Evolutionary conservation across 176 grass and related monocot species (phyloP).

Genomic region (Rhynchospora pubera): DNA sequence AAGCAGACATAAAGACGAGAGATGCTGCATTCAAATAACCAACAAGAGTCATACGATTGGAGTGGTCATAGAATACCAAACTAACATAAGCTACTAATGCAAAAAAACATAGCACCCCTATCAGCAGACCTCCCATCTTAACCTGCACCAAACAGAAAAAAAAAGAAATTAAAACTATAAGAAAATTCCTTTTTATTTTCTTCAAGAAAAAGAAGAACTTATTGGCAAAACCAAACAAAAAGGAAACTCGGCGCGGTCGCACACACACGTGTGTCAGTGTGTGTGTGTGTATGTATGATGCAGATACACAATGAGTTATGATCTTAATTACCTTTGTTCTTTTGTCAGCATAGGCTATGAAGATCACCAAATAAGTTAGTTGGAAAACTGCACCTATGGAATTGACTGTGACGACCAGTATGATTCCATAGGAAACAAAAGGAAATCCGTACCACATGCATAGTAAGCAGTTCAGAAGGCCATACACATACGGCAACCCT

Average conservation of each 20-base stretch:
- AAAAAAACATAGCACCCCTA: constrained; percentile 36
- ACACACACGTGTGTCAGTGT: no score
- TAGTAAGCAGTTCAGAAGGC: constrained; percentile 84
- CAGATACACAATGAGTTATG: no score
- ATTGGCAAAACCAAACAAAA: background rate
- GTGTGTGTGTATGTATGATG: no score
- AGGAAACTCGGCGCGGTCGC: no score
- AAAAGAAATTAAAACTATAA: background rate
- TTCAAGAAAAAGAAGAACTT: background rate
- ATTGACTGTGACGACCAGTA: constrained; percentile 76
- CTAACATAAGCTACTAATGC: constrained; percentile 50
- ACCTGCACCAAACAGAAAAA: constrained; percentile 36
- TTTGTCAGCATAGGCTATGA: constrained; percentile 52
- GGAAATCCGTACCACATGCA: constrained; percentile 95
- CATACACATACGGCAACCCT: constrained; percentile 84
- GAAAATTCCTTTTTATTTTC: no score
- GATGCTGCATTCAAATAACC: constrained; percentile 86
- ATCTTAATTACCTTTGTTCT: constrained; percentile 37
- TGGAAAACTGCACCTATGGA: constrained; percentile 86
- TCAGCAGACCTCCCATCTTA: constrained; percentile 56
- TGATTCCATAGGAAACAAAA: constrained; percentile 70
- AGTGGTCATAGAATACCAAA: constrained; percentile 52
- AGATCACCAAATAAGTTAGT: constrained; percentile 57
- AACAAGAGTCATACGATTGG: constrained; percentile 42
- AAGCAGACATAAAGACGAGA: constrained; percentile 91